These are phyloP conservation scores for Phialophora tarda DNA, from an alignment of 2,329 filamentous ascomycete genomes.

Conservation along the genomic window DNA sequence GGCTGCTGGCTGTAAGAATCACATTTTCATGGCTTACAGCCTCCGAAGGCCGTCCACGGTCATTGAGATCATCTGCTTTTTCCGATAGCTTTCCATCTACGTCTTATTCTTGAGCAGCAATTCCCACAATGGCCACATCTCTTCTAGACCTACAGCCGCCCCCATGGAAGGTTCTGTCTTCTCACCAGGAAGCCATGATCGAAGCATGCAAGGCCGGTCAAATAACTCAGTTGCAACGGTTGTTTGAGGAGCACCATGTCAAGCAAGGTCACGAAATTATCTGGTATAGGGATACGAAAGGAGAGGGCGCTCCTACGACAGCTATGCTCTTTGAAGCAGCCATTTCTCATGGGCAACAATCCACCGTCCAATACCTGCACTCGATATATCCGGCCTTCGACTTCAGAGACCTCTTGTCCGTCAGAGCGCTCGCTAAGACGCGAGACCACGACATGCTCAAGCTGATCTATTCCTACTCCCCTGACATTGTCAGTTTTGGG, in stretches of 20 bases:
- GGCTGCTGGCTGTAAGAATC: neutral
- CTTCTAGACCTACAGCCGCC: conserved; percentile 1
- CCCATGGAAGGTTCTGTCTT: neutral
- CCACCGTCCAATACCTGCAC: conserved; percentile 1
- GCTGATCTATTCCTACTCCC: conserved; percentile 13
- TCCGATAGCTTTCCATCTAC: neutral
- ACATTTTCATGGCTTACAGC: conserved; percentile 4
- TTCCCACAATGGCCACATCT: conserved; percentile 14
- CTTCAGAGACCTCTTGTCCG: no score
- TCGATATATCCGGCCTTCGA: no score
- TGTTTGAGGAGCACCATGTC: conserved; percentile 21
- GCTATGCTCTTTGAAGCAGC: conserved; percentile 16
- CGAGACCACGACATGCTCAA: conserved; percentile 1
- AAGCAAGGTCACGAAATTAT: conserved; percentile 9
- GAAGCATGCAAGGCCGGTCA: conserved; percentile 23
- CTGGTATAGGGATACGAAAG: neutral
- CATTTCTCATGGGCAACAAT: conserved; percentile 21
- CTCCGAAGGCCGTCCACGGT: neutral
- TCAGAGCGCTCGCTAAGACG: no score
- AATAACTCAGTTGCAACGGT: neutral
- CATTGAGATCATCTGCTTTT: conserved; percentile 4
- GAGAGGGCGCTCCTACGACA: conserved; percentile 16
- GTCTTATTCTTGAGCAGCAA: neutral
- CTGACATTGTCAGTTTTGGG: conserved; percentile 8
- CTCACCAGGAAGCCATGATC: conserved; percentile 12